A percentile compares a stretch with the other conserved stretches of the same genome.
Evolutionary conservation across 208 protist species (phyloP).

Genomic region (Trypanosoma brucei): DNA sequence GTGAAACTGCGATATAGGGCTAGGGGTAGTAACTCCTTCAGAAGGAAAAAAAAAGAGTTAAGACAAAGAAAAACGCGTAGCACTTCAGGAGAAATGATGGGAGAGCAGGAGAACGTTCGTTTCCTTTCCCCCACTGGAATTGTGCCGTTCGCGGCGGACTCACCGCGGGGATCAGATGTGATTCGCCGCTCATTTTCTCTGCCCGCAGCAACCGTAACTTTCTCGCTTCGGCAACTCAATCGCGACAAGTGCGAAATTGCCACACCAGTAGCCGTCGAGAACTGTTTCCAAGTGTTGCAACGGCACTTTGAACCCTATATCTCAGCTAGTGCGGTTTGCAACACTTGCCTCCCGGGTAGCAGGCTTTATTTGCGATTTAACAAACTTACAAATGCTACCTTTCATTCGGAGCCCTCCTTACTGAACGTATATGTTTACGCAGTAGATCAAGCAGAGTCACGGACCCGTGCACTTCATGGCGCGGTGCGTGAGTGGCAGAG

Average conservation of each 20-base stretch:
- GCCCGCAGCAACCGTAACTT: constrained; percentile 46
- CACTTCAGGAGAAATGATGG: too few species aligned
- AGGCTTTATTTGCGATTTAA: constrained; percentile 56
- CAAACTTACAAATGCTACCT: constrained; percentile 52
- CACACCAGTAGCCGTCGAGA: constrained; percentile 54
- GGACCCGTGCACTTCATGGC: constrained; percentile 38
- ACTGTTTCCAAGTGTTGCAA: constrained; percentile 59
- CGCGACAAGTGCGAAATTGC: constrained; percentile 30
- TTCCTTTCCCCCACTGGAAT: too few species aligned
- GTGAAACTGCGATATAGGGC: too few species aligned
- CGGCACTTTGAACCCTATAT: constrained; percentile 32
- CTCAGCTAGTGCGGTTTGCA: constrained; percentile 12
- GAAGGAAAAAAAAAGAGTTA: too few species aligned
- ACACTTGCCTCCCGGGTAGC: constrained; percentile 30
- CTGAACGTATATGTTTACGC: constrained; percentile 65
- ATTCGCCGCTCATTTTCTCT: constrained; percentile 28
- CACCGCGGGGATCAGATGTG: background rate
- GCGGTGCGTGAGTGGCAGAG: constrained; percentile 56
- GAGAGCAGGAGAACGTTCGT: too few species aligned
- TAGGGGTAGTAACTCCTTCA: too few species aligned
- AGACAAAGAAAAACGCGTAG: too few species aligned
- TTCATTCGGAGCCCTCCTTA: constrained; percentile 29
- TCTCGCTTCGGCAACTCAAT: constrained; percentile 61
- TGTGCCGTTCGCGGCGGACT: background rate
- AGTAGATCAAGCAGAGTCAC: constrained; percentile 46